Conservation (phyloP, 2,329 filamentous ascomycete genomes). For the Penicillium italicum region DNA sequence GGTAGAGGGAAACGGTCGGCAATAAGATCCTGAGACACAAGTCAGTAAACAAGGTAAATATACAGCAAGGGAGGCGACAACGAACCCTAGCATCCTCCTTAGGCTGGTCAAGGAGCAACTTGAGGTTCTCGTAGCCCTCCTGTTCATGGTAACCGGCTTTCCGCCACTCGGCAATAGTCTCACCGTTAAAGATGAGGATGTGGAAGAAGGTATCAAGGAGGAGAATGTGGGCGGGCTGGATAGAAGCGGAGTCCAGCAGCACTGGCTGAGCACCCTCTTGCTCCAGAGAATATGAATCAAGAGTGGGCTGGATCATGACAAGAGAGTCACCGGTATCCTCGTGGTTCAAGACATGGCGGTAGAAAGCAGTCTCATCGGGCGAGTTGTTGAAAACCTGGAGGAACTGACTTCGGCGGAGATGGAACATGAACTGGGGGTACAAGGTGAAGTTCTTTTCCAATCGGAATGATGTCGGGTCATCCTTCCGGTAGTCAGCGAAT, state of each 20-base stretch:
- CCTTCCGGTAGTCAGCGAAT: conserved; percentile 97
- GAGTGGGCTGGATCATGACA: conserved; percentile 97
- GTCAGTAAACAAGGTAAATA: conserved; percentile 7
- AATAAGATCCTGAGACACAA: conserved; percentile 70
- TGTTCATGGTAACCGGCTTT: conserved; percentile 98
- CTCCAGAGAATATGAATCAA: conserved; percentile 96
- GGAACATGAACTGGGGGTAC: conserved; percentile 99
- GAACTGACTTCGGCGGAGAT: conserved; percentile 93
- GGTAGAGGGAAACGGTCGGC: conserved; percentile 97
- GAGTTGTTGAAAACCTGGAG: conserved; percentile 99
- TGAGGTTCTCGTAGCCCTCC: conserved; percentile 97
- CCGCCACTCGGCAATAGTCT: conserved; percentile 96
- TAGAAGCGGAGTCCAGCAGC: conserved; percentile 92
- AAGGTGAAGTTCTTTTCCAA: conserved; percentile 98
- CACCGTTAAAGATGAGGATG: conserved; percentile 97
- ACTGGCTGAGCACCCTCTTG: conserved; percentile 90
- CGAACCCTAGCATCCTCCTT: conserved; percentile 93
- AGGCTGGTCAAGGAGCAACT: conserved; percentile 77
- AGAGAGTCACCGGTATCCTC: conserved; percentile 96
- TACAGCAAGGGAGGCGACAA: conserved; percentile 13
- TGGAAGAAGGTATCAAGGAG: conserved; percentile 99
- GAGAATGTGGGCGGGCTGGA: conserved; percentile 88
- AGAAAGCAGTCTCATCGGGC: conserved; percentile 98
- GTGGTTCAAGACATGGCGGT: conserved; percentile 92
- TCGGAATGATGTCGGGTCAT: conserved; percentile 94